phyloP scores from a whole-genome alignment of 2,329 filamentous ascomycete species.

The Hypoxylon sp. region DNA sequence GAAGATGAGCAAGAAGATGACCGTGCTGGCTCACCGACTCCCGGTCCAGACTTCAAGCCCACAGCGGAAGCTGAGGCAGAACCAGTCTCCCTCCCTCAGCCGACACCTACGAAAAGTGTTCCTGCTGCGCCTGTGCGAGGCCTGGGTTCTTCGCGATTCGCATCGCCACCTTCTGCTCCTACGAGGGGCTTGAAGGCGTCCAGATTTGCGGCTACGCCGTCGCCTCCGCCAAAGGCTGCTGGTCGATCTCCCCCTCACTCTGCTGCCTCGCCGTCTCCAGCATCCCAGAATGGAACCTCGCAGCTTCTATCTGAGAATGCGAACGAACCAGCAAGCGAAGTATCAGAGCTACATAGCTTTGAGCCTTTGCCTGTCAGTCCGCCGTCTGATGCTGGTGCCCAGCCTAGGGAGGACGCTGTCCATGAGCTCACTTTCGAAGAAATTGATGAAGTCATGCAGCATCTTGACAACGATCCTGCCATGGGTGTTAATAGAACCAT shows the following conservation, averaged over 20 bases:
- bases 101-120: conserved; percentile 30
- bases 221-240: conserved; percentile 52
- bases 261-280: conserved; percentile 52
- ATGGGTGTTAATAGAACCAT: conserved; percentile 74
- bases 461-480: conserved; percentile 76
- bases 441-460: conserved; percentile 91
- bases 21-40: conserved; percentile 46
- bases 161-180: conserved; percentile 44
- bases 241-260: conserved; percentile 56
- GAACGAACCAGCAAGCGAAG: conserved; percentile 24
- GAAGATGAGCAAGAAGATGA: conserved; percentile 43
- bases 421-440: conserved; percentile 73
- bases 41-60: conserved; percentile 41
- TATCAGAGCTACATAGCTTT: conserved; percentile 45
- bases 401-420: conserved; percentile 36
- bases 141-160: conserved; percentile 46
- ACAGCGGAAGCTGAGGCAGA: conserved; percentile 29
- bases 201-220: conserved; percentile 54
- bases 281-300: conserved; percentile 35
- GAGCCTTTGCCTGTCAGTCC: conserved; percentile 46
- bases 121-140: conserved; percentile 34
- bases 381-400: conserved; percentile 41
- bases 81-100: conserved; percentile 10
- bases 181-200: conserved; percentile 58
- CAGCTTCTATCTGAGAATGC: conserved; percentile 9